A percentile compares a stretch with the other conserved stretches of the same genome.
phyloP scores from a whole-genome alignment of 2,329 filamentous ascomycete species.

The Trichoderma koningii region DNA sequence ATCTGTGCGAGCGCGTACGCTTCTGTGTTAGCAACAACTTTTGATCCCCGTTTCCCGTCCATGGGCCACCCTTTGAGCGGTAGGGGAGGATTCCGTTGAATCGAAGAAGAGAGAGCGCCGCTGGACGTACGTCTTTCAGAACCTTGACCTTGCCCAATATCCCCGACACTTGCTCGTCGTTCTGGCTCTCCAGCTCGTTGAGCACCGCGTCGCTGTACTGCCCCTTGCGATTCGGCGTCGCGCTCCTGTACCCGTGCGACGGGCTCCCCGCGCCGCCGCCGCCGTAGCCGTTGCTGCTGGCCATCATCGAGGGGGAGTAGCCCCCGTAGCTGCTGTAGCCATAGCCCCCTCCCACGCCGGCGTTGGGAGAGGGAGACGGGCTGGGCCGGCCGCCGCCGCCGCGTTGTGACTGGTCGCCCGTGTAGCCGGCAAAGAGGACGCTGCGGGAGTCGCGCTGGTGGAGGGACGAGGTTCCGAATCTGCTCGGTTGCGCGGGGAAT shows the following conservation, averaged over 20 bases:
- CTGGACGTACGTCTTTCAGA: slow-evolving; percentile 75
- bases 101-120: not conserved
- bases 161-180: slow-evolving; percentile 86
- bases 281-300: slow-evolving; percentile 29
- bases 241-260: slow-evolving; percentile 57
- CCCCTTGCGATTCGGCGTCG: slow-evolving; percentile 76
- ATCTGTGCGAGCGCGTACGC: slow-evolving; percentile 56
- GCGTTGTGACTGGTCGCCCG: slow-evolving; percentile 48
- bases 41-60: too few species aligned
- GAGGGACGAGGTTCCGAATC: slow-evolving; percentile 68
- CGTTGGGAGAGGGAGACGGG: slow-evolving; percentile 48
- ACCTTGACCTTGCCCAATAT: slow-evolving; percentile 87
- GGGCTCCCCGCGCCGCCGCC: slow-evolving; percentile 35
- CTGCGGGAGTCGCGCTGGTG: slow-evolving; percentile 74
- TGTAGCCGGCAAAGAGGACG: slow-evolving; percentile 76
- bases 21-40: not conserved
- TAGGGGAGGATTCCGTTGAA: too few species aligned
- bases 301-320: slow-evolving; percentile 49
- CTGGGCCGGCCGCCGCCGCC: slow-evolving; percentile 36
- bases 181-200: slow-evolving; percentile 93
- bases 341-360: slow-evolving; percentile 33
- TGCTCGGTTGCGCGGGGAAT: slow-evolving; percentile 35
- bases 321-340: slow-evolving; percentile 28
- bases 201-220: slow-evolving; percentile 93
- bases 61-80: not conserved